Evolutionary conservation across 2,329 filamentous ascomycete genomes (phyloP), one percentile per base, ranked within the genome.

Genomic region (Trichoderma atroviride): DNA sequence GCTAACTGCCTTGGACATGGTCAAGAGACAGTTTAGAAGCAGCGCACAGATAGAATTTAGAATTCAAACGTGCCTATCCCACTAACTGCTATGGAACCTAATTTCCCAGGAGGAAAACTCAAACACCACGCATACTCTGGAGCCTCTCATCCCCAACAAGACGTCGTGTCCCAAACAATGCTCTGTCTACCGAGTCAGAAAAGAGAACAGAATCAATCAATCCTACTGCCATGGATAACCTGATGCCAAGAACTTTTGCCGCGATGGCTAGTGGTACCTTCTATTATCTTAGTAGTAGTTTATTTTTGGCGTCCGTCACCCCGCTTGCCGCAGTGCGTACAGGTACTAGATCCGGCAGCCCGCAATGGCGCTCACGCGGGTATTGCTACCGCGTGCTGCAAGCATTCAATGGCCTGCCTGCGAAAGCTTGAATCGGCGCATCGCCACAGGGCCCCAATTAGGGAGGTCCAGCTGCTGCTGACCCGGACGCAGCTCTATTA

Each of bases 231-330:
- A 31, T 53, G 47, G 33, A 65, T 43, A n/a, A 43, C 40, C 19
- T n/a, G 40, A 52, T 65, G 62, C 62, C 62, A 65, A 65, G 62
- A 57, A 33, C 53, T 40, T 47, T 50, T 57, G 37, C 63, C 63
- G 37, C 37, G 37, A 57, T 33, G n/a, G 37, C 37, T 33, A 33
- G 37, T 33, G 24, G 37, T 57, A 66, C 63, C 63, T 66, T 55
- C 33, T 57, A 43, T 58, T 64, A 56, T 66, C 37, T 29, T 57
- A 43, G 50, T 64, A 56, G 61, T 40, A 56, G 61, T 29, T 58
- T 67, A 58, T 58, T 56, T 56, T 56, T 58, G 53, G 40, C 40
- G 64, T 14, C 22, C 27, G 6, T 50, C 29, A 55, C 29, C 64
- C 55, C 40, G 52, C 53, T 56, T 56, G 55, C 64, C 40, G 63